Evolutionary conservation across 129 eudicot genomes (phyloP), one percentile per base, ranked within the genome.

Genomic region (Dittrichia graveolens): DNA sequence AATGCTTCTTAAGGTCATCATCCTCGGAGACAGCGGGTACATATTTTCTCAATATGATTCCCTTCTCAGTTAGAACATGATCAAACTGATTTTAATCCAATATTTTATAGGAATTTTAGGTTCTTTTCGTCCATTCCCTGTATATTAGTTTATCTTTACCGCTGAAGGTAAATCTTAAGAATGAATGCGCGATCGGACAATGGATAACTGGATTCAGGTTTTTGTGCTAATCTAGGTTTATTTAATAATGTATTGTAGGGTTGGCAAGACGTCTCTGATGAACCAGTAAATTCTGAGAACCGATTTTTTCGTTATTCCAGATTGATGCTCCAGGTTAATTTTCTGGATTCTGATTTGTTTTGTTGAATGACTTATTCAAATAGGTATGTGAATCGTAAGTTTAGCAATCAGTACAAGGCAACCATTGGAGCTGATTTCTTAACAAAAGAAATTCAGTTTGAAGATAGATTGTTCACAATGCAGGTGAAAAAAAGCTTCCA

Each of bases 201-300:
- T 37, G 40, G 14, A 60, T 5, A 35, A 61, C 37, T n/a, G 52
- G 47, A 60, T 61, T 61, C 42, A 39, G 61, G 15, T 24, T 46
- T 72, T 15, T 67, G 72, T 67, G 40, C 75, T 81, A 72, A 81
- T 75, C 54, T 38, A 44, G 18, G 41, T 70, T 55, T 56, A 12
- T 60, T 72, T 71, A 53, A 50, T 65, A 5, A 19, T 68, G 11
- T 70, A 54, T 82, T 73, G 73, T 42, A 85, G 88, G 82, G 90
- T 88, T 67, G 88, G 95, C 71, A 88, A 85, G 89, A 88, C 90
- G 54, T 85, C 95, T 56, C 78, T 88, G 81, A 88, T 85, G 95
- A 88, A 88, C 68, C 90, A 85, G 95, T 88, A 82, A 54, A 65
- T 68, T 71, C 61, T 43, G 9, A n/a, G 6, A 67, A 61, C 73